Evolutionary conservation across 805 yeast species (phyloP), one percentile per base, ranked within the genome.

Genomic region (Teunomyces tritomae): DNA sequence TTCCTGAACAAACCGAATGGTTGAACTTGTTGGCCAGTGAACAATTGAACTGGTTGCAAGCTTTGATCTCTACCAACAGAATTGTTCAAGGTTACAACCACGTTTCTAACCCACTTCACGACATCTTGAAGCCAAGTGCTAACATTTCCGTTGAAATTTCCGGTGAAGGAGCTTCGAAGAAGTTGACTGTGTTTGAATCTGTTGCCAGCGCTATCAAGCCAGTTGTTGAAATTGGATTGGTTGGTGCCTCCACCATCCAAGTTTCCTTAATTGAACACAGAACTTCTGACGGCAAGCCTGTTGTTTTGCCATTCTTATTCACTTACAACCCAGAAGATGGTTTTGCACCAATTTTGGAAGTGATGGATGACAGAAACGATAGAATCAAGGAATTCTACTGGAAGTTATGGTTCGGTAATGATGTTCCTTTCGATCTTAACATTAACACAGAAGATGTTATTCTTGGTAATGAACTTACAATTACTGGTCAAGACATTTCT

Each of bases 371-470:
- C 60, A 85, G 99, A 77, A 94, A 94, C 72, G 82, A 81, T 51
- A 82, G 98, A 69, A 92, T 95, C 71, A 94, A 94, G 76, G 83
- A 84, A 69, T 89, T 94, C 77, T 94, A 94, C 83, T 94, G 99
- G 99, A 85, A 85, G 65, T 77, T 92, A 62, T 94, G 99, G 99
- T 89, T 89, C 64, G 95, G 92, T 52, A 55, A 74, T 37, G 63
- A 69, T 40, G 64, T 68, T 36, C 79, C 82, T 39, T 84, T 83
- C 57, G 83, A 87, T 57, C 78, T 86, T 57, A 78, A 84, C 59
- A 84, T 86, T 58, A 86, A 87, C 62, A 88, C 88, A 55, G 77
- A 82, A 58, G 73, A 83, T 56, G 77, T 80, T 39, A 85, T 94
- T 62, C 75, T 79, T 47, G 96, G 96, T 64, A 84, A 76, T 13